Base-by-base conservation (phyloP, 495 filamentous ascomycete genomes). In the Hypoxylon cercidicola region DNA sequence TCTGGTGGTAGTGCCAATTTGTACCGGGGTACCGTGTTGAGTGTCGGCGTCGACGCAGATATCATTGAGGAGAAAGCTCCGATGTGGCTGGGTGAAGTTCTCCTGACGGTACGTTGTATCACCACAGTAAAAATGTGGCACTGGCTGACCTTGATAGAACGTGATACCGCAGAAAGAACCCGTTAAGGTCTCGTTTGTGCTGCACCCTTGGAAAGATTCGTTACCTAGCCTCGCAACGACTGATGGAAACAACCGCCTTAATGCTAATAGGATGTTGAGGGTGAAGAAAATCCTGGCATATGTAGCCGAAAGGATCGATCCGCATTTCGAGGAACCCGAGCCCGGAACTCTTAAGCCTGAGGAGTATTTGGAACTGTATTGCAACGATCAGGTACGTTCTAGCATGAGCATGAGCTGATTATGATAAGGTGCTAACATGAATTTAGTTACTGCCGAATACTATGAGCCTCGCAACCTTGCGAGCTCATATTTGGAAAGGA, bases 231-330 rank as follows among this genome's bases (percentile, higher is more conserved):
- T 92, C 39, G 84, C 82, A 48, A 84, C 87, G 46, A 75, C 85
- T 3, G 89, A 92, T 55, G 83, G 89, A 34, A 95, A 92, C 65
- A 90, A 92, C 48, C 87, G 95, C 25, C 83, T 99, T 57, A 99
- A 98, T 73, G 95, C 95, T 25, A 99, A 98, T 71, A 84, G 95
- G 25, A 98, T 99, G 96, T 83, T 99, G 25, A 85, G 95, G 43
- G 90, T 93, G 3, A 94, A 92, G 79, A 99, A 98, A 81, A 92
- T 99, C n/a, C 76, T 96, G 34, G 88, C 86, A 0, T 99, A 99
- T 68, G 88, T 98, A 6, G 90, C 93, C 1, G 95, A 99, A 74
- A 84, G 92, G 48, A 93, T 99, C 52, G 93, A 97, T 72, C 84
- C 88, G 1, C 71, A 77, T 15, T 20, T 64, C 6, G 75, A 76